These are phyloP conservation scores for Asterochloris erici DNA, from an alignment of 139 green algal species.

Conservation along the genomic window DNA sequence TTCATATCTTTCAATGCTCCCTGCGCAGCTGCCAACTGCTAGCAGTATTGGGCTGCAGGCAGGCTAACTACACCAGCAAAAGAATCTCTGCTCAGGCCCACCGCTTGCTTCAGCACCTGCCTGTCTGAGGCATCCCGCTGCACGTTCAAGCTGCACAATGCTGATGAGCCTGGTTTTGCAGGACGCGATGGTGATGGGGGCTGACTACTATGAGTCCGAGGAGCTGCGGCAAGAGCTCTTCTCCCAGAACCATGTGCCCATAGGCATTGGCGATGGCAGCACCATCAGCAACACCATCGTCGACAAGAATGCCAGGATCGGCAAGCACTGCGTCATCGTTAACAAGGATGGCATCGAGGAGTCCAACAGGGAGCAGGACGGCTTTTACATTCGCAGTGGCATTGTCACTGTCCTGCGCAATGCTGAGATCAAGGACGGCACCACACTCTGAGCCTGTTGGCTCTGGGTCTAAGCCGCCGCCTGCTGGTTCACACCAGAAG, in stretches of 20 bases:
- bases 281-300: slow-evolving; percentile 93
- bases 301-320: slow-evolving; percentile 99
- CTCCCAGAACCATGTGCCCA: slow-evolving; percentile 71
- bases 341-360: slow-evolving; percentile 95
- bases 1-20: no score
- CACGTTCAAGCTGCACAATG: no score
- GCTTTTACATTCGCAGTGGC: slow-evolving; percentile 93
- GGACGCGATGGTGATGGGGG: slow-evolving; percentile 92
- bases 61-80: no score
- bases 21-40: no score
- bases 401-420: slow-evolving; percentile 94
- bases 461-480: no score
- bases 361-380: slow-evolving; percentile 74
- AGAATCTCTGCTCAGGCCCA: no score
- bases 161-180: slow-evolving; percentile 23
- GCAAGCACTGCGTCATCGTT: slow-evolving; percentile 78
- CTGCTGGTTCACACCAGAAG: no score
- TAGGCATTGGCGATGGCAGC: slow-evolving; percentile 84
- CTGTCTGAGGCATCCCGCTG: no score
- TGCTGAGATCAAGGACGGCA: slow-evolving; percentile 73
- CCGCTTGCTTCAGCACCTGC: no score
- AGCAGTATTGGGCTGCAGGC: no score
- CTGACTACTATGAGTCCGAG: slow-evolving; percentile 97
- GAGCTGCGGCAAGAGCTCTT: slow-evolving; percentile 62
- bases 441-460: slow-evolving; percentile 61